phyloP scores from a whole-genome alignment of 306 rosid species.

The Quercus mongolica region DNA sequence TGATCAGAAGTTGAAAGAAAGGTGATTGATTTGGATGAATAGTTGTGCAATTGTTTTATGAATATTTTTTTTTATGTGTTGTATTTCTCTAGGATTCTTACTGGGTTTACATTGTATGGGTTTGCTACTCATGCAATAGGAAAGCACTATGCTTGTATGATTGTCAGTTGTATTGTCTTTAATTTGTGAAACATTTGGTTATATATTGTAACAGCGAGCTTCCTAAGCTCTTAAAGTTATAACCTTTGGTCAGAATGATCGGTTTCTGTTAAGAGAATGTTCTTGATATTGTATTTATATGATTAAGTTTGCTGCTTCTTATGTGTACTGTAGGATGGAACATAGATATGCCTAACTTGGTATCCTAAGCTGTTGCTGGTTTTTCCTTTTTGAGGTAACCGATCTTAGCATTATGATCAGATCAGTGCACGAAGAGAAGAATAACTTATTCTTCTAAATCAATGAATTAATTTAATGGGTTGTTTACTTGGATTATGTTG shows the following conservation, averaged over 20 bases:
- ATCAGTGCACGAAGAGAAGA: neutral
- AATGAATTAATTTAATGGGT: neutral
- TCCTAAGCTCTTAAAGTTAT: neutral
- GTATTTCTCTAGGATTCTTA: neutral
- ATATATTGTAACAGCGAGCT: neutral
- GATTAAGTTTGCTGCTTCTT: constrained; percentile 7
- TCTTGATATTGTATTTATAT: neutral
- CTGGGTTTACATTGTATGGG: neutral
- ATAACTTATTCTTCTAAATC: neutral
- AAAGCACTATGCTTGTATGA: neutral
- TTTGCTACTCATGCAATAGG: neutral
- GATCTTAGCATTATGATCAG: constrained; percentile 12
- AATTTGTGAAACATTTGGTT: neutral
- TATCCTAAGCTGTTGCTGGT: constrained; percentile 10
- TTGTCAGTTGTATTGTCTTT: neutral
- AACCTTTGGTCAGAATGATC: neutral
- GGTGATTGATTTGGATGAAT: constrained; percentile 43
- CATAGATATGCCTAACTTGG: constrained; percentile 13
- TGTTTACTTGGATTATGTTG: neutral
- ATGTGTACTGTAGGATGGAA: constrained; percentile 18
- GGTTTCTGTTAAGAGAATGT: neutral
- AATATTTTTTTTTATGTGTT: neutral
- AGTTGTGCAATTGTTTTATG: neutral
- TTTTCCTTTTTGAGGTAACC: constrained; percentile 15
- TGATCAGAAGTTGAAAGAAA: constrained; percentile 93